Percentiles rank a stretch among this genome's conserved stretches.
phyloP scores from a whole-genome alignment of 768 basidiomycete genomes.

The Amanita phalloides region DNA sequence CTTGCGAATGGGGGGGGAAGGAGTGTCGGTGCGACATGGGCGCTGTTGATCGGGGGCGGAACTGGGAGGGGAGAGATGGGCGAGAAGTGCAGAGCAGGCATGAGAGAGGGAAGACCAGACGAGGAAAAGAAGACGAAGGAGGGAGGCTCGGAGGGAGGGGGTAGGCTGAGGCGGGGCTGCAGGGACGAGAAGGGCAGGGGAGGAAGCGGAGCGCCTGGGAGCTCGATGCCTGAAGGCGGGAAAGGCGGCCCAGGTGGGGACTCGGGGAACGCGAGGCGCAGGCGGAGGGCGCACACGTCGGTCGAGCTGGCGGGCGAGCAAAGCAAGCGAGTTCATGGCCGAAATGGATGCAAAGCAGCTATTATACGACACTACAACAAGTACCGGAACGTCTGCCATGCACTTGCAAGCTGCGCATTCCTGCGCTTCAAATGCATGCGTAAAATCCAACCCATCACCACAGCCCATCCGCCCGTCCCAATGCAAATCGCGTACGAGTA shows the following conservation, averaged over 20 bases:
- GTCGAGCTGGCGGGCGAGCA: conserved; percentile 78
- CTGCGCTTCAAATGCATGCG: conserved; percentile 24
- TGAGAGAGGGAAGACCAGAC: conserved; percentile 62
- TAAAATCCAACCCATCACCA: conserved; percentile 41
- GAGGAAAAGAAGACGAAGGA: conserved; percentile 51
- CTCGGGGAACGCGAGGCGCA: conserved; percentile 31
- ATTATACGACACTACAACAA: conserved; percentile 21
- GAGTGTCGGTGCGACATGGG: conserved; percentile 36
- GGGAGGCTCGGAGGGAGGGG: conserved; percentile 23
- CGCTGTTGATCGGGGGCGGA: background rate
- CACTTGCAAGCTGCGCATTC: conserved; percentile 27
- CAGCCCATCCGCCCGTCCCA: conserved; percentile 38
- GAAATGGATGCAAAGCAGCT: background rate
- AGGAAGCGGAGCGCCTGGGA: conserved; percentile 54
- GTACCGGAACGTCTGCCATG: conserved; percentile 40
- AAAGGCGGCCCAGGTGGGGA: conserved; percentile 47
- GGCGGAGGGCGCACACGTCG: conserved; percentile 42
- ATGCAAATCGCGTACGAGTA: conserved; percentile 70
- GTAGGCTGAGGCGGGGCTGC: conserved; percentile 8
- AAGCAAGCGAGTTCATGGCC: conserved; percentile 71
- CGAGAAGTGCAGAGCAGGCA: conserved; percentile 42
- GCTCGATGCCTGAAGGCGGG: conserved; percentile 31
- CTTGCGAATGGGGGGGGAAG: conserved; percentile 33
- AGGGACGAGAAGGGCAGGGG: conserved; percentile 35
- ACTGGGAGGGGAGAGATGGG: background rate